These are phyloP conservation scores for Sugiyamaella xylanicola DNA, from an alignment of 1,139 yeast species.

Conservation along the genomic window DNA sequence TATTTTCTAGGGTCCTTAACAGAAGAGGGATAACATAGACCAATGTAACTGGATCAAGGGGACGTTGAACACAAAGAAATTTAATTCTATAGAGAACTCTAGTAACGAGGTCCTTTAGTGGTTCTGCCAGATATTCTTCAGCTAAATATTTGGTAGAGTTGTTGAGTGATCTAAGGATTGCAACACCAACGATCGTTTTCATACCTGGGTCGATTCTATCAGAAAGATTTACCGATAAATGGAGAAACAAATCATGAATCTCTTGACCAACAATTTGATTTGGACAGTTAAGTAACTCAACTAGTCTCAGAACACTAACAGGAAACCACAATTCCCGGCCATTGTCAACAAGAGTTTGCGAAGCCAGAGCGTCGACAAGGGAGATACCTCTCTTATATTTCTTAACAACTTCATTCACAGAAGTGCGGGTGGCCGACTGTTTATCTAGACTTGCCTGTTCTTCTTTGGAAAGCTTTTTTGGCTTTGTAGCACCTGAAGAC, in stretches of 20 bases:
- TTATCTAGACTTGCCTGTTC: conserved; percentile 69
- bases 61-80: conserved; percentile 69
- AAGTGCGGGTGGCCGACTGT: conserved; percentile 58
- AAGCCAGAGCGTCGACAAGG: conserved; percentile 56
- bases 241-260: conserved; percentile 37
- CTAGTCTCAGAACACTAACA: conserved; percentile 51
- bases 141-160: conserved; percentile 36
- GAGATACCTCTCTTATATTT: conserved; percentile 54
- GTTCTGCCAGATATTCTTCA: conserved; percentile 52
- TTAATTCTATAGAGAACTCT: conserved; percentile 75
- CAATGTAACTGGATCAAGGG: conserved; percentile 68
- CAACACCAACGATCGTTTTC: conserved; percentile 63
- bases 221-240: conserved; percentile 41
- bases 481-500: conserved; percentile 37
- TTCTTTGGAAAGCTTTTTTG: conserved; percentile 67
- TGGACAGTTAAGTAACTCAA: conserved; percentile 47
- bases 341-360: conserved; percentile 61
- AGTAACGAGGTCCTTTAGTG: conserved; percentile 57
- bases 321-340: conserved; percentile 78
- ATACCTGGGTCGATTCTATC: conserved; percentile 53
- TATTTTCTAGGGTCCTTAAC: conserved; percentile 50
- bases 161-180: conserved; percentile 56
- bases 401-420: conserved; percentile 47
- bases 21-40: conserved; percentile 76
- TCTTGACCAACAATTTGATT: conserved; percentile 42